Evolutionary conservation across 116 monocot genomes (phyloP), one percentile per base, ranked within the genome.

Genomic region (Papilionanthe hybrid): DNA sequence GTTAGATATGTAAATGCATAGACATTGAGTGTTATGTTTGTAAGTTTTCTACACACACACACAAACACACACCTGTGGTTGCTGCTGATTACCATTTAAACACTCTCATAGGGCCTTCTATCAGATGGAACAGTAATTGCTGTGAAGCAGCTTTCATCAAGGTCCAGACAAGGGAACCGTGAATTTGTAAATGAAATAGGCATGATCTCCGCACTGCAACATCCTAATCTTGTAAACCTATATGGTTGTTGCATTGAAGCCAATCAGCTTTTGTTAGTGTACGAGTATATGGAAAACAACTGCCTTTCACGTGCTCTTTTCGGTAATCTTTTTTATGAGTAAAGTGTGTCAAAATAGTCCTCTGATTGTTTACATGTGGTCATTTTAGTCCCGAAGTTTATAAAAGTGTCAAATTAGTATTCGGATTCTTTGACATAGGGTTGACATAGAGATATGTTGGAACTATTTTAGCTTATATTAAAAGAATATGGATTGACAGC

Each of bases 131-230:
- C 89, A 0, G 77, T 86, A 49, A 92, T 95, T 79, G 95, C 95
- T 27, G 95, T 95, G 78, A 92, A 95, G 82, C 92, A 95, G 72
- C 87, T 95, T 30, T 95, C 95, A 60, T 81, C 95, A 15, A 92
- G 49, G 50, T 95, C 95, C 19, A 89, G 49, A 79, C 95, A 95
- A 88, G 94, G 94, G 49, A 92, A 77, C 72, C 90, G 84, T 19
- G 94, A 94, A 79, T 94, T 94, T 63, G 85, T 94, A 71, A 94
- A 87, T 84, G 94, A 92, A 75, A 94, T 94, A 27, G 94, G 94
- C 50, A 87, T 90, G 92, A 90, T 94, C 47, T 94, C 94, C 79
- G 84, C 83, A 44, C 79, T 92, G 45, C 92, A 88, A 72, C 94
- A 94, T 82, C 90, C 90, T 12, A 94, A 92, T 77, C 90, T 95